Percentiles rank a stretch among this genome's conserved stretches.
phyloP scores from a whole-genome alignment of 805 yeast genomes.

The Lipomyces sp. region DNA sequence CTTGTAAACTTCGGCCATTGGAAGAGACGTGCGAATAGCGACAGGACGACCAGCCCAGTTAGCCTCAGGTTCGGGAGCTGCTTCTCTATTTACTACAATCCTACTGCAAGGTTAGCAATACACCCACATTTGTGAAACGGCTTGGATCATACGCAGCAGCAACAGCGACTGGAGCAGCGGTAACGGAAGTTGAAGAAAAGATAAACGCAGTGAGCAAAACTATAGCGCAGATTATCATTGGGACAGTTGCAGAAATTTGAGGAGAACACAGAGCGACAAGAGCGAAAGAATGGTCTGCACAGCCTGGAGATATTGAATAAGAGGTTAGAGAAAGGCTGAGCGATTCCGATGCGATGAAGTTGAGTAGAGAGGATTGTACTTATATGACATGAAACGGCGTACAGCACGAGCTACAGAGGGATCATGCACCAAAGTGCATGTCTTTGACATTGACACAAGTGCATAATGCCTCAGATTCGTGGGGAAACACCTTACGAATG shows the following conservation, averaged over 20 bases:
- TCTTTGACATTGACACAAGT: neutral
- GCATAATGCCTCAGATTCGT: neutral
- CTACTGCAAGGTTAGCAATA: neutral
- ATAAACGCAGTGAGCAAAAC: neutral
- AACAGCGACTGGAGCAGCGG: constrained; percentile 21
- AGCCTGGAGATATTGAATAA: neutral
- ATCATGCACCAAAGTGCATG: neutral
- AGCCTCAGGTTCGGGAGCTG: constrained; percentile 20
- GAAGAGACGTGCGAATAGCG: constrained; percentile 17
- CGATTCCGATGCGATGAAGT: neutral
- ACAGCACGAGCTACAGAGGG: neutral
- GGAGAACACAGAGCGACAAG: neutral
- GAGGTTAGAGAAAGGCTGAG: neutral
- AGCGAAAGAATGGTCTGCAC: constrained; percentile 1
- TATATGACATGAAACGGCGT: constrained; percentile 2
- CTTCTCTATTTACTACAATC: constrained; percentile 19
- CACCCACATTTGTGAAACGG: neutral
- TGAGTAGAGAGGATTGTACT: neutral
- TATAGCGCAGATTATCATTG: neutral
- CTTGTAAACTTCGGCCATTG: constrained; percentile 15
- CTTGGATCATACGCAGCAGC: constrained; percentile 17
- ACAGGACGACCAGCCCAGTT: constrained; percentile 13
- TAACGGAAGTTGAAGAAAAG: constrained; percentile 14
- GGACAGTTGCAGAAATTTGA: neutral
- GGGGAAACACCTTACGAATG: neutral